Evolutionary conservation across 345 rosid species (phyloP), one percentile per base, ranked within the genome.

Genomic region (Populus nigra): DNA sequence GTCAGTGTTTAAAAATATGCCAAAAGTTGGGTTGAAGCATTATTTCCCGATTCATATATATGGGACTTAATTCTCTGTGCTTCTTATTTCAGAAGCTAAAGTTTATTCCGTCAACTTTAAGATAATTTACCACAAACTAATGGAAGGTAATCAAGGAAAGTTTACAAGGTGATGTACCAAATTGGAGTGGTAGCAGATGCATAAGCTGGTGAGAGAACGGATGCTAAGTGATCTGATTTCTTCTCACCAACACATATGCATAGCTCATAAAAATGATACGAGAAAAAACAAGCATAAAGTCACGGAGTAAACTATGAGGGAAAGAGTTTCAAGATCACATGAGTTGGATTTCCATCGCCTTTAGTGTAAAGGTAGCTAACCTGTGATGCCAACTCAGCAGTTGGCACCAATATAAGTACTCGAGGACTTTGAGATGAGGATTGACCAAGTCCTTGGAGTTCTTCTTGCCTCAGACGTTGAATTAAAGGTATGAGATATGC

Each of bases 371-470:
- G 75, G 74, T 25, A 73, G 76, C 83, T 67, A 69, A 95, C 99
- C 93, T 95, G 98, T 35, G 97, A 92, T 62, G 97, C 99, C 88
- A 96, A 80, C 89, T 96, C 98, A 80, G 98, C 93, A 15, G 99
- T 93, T 49, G 99, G 99, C 68, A 88, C 97, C 76, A 93, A 77
- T 77, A 96, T 79, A 83, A 96, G 86, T 15, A 86, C 91, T 75
- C 88, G 91, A 85, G 97, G 99, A 85, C 90, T 87, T 33, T 79
- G 84, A 55, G 91, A 76, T 62, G 87, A 83, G 20, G 92, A 84
- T 77, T 87, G 85, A 81, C 90, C 83, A 72, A 74, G 82, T 82
- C 93, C 94, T 75, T 91, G 86, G 62, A 91, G 89, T 79, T 96
- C 99, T 79, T 93, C 97, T 83, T 91, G 89, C 84, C 97, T 91